Base-by-base conservation (phyloP, 495 filamentous ascomycete genomes). In the Tuber magnatum region DNA sequence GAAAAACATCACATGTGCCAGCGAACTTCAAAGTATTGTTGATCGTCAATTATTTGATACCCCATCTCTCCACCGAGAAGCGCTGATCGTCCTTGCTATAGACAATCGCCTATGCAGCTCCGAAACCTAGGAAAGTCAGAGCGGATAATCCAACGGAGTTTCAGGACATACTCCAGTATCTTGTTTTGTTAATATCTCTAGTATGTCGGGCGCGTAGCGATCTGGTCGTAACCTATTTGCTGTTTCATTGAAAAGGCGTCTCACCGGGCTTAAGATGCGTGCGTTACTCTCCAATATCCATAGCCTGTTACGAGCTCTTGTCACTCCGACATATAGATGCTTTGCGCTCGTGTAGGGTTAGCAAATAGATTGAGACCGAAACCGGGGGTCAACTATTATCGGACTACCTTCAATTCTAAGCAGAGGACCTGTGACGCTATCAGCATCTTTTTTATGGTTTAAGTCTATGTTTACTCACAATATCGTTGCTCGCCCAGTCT, bases 11-110 rank as follows among this genome's bases (percentile, higher is more conserved):
- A 28, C 10, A 38, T 32, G 5, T 3, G 44, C 48, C n/a, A 61
- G n/a, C 51, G 18, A 76, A 74, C 78, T 32, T 80, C 73, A n/a
- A 70, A 78, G 40, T 80, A 80, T 32, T 75, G 35, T 20, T 74
- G 40, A 6, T 74, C 48, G 14, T 80, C 77, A 73, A 80, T 76
- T 14, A 73, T 76, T 20, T 80, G 77, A 28, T 80, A 51, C 40
- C 73, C 77, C 8, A 72, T 75, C n/a, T 76, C 78, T 3, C 78
- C 78, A 80, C 38, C 74, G 69, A 20, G 56, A 41, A 18, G 51
- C 43, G 35, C 76, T 75, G 0, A 76, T 74, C 24, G 56, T 68
- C 32, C 69, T 75, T 32, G 43, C 43, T 41, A 46, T 68, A 41
- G 40, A 22, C 16, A 76, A 76, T 0, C 41, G 35, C 7, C 42